Evolutionary conservation across 805 yeast species (phyloP).

Genomic region (Hanseniaspora clermontiae): DNA sequence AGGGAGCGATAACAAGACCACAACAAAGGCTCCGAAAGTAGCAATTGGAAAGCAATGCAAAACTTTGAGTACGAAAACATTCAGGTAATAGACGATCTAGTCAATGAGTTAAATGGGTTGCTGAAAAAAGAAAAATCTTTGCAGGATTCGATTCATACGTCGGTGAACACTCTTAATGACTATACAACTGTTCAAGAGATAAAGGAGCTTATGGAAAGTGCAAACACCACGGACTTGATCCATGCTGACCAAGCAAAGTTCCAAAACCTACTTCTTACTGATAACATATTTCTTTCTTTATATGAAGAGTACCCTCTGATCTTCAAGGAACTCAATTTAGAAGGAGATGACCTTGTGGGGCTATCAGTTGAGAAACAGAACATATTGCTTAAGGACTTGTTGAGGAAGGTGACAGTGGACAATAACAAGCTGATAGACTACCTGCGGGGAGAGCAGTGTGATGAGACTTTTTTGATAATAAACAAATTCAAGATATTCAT

Average conservation of each 20-base stretch:
- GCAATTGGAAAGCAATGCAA: background rate
- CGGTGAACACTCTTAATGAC: background rate
- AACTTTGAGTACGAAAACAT: constrained; percentile 8
- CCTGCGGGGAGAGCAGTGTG: background rate
- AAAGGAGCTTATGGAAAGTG: background rate
- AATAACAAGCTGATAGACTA: background rate
- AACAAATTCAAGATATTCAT: constrained; percentile 2
- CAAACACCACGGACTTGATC: background rate
- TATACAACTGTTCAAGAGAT: background rate
- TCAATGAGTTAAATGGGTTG: background rate
- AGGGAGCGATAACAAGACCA: too few species aligned
- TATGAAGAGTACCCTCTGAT: background rate
- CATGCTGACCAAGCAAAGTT: background rate
- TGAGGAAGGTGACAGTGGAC: background rate
- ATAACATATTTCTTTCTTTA: background rate
- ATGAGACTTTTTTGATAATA: background rate
- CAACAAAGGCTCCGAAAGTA: background rate
- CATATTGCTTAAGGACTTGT: background rate
- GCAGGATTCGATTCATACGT: background rate
- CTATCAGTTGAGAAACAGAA: background rate
- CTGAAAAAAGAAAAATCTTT: constrained; percentile 1
- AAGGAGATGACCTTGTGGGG: background rate
- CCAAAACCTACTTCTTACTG: background rate
- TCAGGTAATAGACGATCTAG: background rate
- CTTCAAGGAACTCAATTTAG: background rate